Percentiles rank a stretch among this genome's conserved stretches.
These are phyloP conservation scores for Apiospora arundinis DNA, from an alignment of 2,329 filamentous ascomycete genomes.

Conservation along the genomic window DNA sequence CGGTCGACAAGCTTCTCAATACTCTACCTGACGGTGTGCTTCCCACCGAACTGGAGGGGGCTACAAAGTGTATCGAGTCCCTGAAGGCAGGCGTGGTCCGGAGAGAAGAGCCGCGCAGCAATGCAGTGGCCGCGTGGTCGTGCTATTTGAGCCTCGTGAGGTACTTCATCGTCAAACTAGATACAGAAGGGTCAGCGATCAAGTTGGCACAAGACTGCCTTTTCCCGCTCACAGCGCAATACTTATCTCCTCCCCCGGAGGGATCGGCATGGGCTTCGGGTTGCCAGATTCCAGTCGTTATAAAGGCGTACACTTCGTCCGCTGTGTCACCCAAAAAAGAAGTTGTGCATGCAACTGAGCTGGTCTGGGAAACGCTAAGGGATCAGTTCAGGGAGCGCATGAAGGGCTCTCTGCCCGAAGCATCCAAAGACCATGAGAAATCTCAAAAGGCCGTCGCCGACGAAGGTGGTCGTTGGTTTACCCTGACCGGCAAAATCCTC, in stretches of 20 bases:
- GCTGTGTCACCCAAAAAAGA: conserved; percentile 48
- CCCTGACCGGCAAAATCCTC: conserved; percentile 57
- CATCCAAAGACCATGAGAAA: conserved; percentile 75
- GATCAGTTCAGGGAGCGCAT: conserved; percentile 69
- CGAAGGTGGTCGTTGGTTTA: conserved; percentile 72
- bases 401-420: conserved; percentile 78
- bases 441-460: conserved; percentile 75
- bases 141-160: conserved; percentile 72
- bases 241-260: conserved; percentile 54
- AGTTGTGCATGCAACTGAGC: conserved; percentile 55
- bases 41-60: conserved; percentile 57
- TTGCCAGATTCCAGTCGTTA: conserved; percentile 46
- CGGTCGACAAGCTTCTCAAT: conserved; percentile 67
- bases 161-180: conserved; percentile 55
- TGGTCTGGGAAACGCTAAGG: conserved; percentile 69
- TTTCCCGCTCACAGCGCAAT: conserved; percentile 61
- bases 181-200: conserved; percentile 50
- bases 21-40: conserved; percentile 61
- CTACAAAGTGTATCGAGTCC: conserved; percentile 67
- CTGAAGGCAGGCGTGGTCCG: conserved; percentile 74
- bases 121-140: conserved; percentile 74
- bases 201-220: conserved; percentile 56
- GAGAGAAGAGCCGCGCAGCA: conserved; percentile 75
- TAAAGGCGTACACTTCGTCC: conserved; percentile 54
- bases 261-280: conserved; percentile 45